Evolutionary conservation across 345 rosid genomes (phyloP).

Genomic region (Aquilaria yunnanensis): DNA sequence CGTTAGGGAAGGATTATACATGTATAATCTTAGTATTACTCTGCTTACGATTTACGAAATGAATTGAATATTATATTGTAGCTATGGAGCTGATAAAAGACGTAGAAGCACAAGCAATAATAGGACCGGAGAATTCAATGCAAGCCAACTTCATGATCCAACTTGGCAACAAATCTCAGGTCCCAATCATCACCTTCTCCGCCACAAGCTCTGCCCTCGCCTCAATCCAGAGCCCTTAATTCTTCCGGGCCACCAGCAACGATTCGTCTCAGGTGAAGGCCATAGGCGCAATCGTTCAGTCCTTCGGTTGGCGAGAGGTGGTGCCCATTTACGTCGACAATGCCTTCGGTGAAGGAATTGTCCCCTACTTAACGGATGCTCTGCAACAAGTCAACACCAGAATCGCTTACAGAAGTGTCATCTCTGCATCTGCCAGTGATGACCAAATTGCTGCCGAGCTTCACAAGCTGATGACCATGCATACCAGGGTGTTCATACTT

Average conservation of each 20-base stretch:
- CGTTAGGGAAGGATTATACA: too few species aligned
- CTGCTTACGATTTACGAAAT: too few species aligned
- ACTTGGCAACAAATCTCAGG: conserved; percentile 29
- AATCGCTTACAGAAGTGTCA: conserved; percentile 22
- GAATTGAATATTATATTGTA: neutral
- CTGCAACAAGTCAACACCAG: conserved; percentile 20
- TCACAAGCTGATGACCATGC: conserved; percentile 41
- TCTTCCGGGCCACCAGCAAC: conserved; percentile 22
- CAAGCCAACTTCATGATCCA: neutral
- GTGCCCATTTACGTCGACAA: conserved; percentile 34
- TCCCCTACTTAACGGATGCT: conserved; percentile 35
- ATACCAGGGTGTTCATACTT: conserved; percentile 48
- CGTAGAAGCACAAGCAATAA: conserved; percentile 1
- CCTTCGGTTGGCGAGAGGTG: conserved; percentile 37
- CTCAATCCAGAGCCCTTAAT: conserved; percentile 23
- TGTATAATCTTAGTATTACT: too few species aligned
- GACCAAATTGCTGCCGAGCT: conserved; percentile 34
- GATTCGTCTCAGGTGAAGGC: conserved; percentile 43
- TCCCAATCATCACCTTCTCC: conserved; percentile 49
- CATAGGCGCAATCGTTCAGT: conserved; percentile 28
- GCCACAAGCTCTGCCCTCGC: conserved; percentile 33
- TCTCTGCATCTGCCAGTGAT: conserved; percentile 30
- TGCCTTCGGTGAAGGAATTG: conserved; percentile 34
- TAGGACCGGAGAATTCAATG: neutral
- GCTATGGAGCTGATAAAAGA: neutral